Evolutionary conservation across 1,284 basidiomycete species (phyloP), one percentile per base, ranked within the genome.

Genomic region (Pisolithus thermaeus): DNA sequence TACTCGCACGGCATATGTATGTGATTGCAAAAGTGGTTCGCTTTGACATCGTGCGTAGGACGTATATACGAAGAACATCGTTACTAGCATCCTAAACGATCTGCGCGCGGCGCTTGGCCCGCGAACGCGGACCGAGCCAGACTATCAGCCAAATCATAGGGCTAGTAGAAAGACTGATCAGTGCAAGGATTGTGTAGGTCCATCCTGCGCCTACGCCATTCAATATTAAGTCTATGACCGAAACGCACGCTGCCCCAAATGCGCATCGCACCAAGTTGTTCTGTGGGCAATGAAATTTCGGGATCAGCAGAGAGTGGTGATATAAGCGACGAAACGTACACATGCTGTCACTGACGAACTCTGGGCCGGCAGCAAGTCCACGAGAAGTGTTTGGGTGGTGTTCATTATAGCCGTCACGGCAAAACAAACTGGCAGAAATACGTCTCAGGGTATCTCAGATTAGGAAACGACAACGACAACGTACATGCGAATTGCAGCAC

Each of bases 311-410:
- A 55, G 41, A 65, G 27, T 23, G 27, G 11, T 16, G 16, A 2
- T 55, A 61, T 61, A 38, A 45, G 50, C 20, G 41, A 32, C 7
- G 8, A 25, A 39, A 67, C 78, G 52, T 59, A 82, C 81, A 52
- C 81, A 83, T 47, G 83, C 85, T 0, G 82, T 84, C 4, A 85
- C 74, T 1, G 82, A 78, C 1, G 85, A 81, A 6, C 80, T 75
- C 48, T 81, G 78, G 0, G 62, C 56, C 0, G 84, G 84, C 11
- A 77, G 73, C 30, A 84, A 68, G 61, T 88, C 86, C 25, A 87
- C 69, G 41, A 86, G 71, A 20, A 87, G 69, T 0, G 84, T 86
- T 57, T 78, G 75, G 1, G 70, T 63, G 3, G 65, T 65, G 58
- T 76, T 83, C 73, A 81, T 72, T 7, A 77, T 54, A 3, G 70